Conservation (phyloP, 2,329 filamentous ascomycete genomes). For the Phialophora verrucosa region DNA sequence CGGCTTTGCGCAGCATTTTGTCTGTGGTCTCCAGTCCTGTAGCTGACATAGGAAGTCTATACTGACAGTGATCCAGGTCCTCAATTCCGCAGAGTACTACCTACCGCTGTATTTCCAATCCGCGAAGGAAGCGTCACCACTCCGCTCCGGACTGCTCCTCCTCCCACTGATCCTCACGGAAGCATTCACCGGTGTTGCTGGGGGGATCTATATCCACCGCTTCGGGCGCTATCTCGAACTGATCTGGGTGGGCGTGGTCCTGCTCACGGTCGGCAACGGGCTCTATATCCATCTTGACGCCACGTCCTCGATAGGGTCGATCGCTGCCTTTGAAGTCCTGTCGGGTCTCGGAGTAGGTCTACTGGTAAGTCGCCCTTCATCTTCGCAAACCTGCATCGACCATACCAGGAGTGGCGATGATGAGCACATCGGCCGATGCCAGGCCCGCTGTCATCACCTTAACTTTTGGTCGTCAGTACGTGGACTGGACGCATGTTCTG, state of each 20-base stretch:
- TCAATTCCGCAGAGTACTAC: conserved; percentile 71
- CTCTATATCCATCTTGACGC: conserved; percentile 51
- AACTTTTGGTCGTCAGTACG: not conserved
- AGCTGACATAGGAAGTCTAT: not conserved
- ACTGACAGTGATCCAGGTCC: conserved; percentile 50
- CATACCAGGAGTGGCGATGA: not conserved
- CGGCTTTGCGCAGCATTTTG: conserved; percentile 56
- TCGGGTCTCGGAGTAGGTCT: conserved; percentile 53
- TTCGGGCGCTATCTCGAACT: conserved; percentile 56
- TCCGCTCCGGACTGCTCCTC: conserved; percentile 63
- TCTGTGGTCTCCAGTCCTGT: conserved; percentile 53
- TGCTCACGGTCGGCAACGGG: conserved; percentile 54
- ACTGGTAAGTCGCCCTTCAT: conserved; percentile 39
- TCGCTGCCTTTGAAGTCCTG: conserved; percentile 45
- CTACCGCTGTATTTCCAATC: conserved; percentile 75
- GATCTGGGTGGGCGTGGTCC: conserved; percentile 50
- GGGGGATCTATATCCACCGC: conserved; percentile 56
- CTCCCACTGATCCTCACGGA: conserved; percentile 63
- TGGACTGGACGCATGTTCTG: not conserved
- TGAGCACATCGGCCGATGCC: not conserved
- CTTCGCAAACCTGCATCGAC: not conserved
- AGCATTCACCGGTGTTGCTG: conserved; percentile 51
- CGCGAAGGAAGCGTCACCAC: conserved; percentile 65
- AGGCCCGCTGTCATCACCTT: not conserved
- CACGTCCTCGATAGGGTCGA: not conserved